Percentiles rank a stretch among this genome's conserved stretches.
phyloP scores from a whole-genome alignment of 2,329 filamentous ascomycete genomes.

The Neopestalotiopsis rosae region DNA sequence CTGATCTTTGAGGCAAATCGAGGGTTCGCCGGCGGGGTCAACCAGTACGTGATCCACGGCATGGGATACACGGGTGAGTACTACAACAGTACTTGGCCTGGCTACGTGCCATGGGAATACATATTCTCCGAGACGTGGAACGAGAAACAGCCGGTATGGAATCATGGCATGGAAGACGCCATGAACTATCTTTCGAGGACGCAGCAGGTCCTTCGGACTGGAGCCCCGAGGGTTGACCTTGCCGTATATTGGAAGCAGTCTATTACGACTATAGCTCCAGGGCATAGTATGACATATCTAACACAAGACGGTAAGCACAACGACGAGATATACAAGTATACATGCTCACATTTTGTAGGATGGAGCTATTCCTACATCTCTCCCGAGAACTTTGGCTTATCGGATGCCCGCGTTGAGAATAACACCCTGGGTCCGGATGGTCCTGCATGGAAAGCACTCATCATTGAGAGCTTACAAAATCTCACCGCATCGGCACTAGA shows the following conservation, averaged over 20 bases:
- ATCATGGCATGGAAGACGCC: background rate
- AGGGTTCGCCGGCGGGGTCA: slow-evolving; percentile 1
- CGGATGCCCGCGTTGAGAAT: background rate
- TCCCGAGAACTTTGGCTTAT: background rate
- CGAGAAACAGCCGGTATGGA: background rate
- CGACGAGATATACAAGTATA: background rate
- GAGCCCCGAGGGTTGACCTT: background rate
- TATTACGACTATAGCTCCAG: background rate
- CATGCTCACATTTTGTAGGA: background rate
- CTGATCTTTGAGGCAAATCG: background rate
- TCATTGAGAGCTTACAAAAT: background rate
- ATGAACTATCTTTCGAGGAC: background rate
- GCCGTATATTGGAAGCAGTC: background rate
- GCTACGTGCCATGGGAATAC: background rate
- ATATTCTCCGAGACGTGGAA: background rate
- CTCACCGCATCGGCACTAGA: background rate
- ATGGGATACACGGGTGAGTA: background rate
- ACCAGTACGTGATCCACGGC: background rate
- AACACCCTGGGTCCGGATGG: background rate
- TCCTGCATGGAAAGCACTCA: background rate
- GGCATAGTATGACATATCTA: background rate
- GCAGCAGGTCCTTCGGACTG: background rate
- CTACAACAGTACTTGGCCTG: background rate
- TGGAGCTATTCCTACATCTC: slow-evolving; percentile 8
- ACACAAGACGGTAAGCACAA: background rate